Evolutionary conservation across 371 early-diverging fungal species (phyloP), one percentile per base, ranked within the genome.

Genomic region (Gilbertella persicaria): DNA sequence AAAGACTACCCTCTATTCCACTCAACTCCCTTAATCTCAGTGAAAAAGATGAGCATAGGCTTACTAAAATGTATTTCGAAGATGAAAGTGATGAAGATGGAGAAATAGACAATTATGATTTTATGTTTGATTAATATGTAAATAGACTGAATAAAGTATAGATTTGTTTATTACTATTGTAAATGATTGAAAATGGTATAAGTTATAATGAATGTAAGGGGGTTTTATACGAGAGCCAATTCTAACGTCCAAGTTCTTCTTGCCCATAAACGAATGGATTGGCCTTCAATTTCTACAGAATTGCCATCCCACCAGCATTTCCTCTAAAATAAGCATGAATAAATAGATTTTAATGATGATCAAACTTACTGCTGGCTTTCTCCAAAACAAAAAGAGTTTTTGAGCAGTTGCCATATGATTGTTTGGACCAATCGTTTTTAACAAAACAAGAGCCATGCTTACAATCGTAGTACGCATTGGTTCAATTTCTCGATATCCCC

Each of bases 281-380:
- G 67, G 49, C 67, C 64, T 20, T 72, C 75, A 2, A 86, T 62
- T 38, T 79, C 75, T 20, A 87, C 79, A 41, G 83, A 82, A 33
- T 74, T 78, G 14, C 86, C 86, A 65, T 89, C 90, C 88, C 90
- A 89, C 88, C 88, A 89, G 64, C 88, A 89, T 72, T 89, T 89
- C 64, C 89, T 77, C 83, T 83, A 9, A 25, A 3, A 7, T 43
- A 43, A 10, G 42, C 8, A 29, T 13, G 6, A 20, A 38, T 39
- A 16, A 13, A 23, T n/a, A 45, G 10, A 19, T 23, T 24, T 17
- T 13, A 21, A 41, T 10, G 23, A n/a, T 13, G 36, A 14, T 23
- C 19, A 0, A 24, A 42, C 75, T 58, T 78, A 81, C 84, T 5
- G 90, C 90, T 17, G 90, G 90, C 59, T 89, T 89, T 71, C 86